Base-by-base conservation (phyloP, 179 eudicot species). In the Drosera spatulata region DNA sequence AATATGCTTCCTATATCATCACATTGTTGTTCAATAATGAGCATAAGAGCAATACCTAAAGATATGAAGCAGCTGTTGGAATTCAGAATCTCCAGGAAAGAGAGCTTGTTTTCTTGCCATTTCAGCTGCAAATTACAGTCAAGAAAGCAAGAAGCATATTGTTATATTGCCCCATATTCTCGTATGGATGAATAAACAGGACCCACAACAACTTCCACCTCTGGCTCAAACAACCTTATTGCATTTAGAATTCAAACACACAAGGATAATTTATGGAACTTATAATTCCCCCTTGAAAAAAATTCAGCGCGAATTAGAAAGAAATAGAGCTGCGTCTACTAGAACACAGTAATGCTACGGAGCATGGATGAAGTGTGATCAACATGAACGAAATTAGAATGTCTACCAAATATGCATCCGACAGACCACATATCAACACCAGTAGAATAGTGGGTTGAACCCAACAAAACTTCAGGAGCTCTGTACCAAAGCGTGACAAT, bases 31-130 rank as follows among this genome's bases (percentile, higher is more conserved):
- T 22, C 1, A 22, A 22, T 22, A 22, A 3, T 10, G 53, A 10
- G 49, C 5, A 49, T 7, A 12, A 4, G 9, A 8, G 41, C 7
- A 53, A 11, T 78, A 88, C 98, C 95, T 84, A 66, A 91, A 91
- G 49, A 91, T 91, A 62, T 86, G 95, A 39, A 91, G 83, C 55
- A 88, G 78, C 66, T 86, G 96, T 60, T 88, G 96, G 66, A 84
- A 91, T 76, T 91, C 98, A 5, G 98, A 91, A 69, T 91, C 96
- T 7, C 96, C 98, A 15, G 95, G 96, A 66, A 91, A 91, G 66
- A 91, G 68, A 61, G 96, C 95, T 73, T 91, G 95, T 67, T 87
- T 80, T 71, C 96, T 78, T 11, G 55, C 86, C 98, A 91, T 91
- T 78, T 91, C 98, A 73, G 98, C 98, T 90, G 84, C 66, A 72